Evolutionary conservation across 2,329 filamentous ascomycete genomes (phyloP).

Genomic region (Dichotomopilus funicola): DNA sequence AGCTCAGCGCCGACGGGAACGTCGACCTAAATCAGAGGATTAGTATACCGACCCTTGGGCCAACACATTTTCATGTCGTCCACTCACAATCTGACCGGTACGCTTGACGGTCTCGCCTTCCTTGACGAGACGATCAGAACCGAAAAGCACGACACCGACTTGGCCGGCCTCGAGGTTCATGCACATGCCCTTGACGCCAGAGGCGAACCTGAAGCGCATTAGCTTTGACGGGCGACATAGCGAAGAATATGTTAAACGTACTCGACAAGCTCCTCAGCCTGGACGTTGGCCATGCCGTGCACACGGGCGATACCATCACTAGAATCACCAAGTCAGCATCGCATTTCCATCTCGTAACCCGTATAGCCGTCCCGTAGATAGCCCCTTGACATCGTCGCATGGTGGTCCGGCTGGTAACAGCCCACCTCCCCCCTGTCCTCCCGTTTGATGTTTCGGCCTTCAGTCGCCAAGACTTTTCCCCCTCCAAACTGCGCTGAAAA

Average conservation of each 20-base stretch:
- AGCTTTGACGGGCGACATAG: conserved; percentile 12
- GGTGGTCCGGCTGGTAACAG: no score
- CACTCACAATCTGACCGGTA: conserved; percentile 95
- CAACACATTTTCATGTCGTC: conserved; percentile 1
- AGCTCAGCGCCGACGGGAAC: conserved; percentile 88
- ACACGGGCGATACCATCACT: conserved; percentile 99
- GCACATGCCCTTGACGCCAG: conserved; percentile 99
- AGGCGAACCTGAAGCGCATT: conserved; percentile 70
- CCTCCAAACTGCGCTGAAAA: conserved; percentile 12
- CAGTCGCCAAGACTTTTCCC: conserved; percentile 15
- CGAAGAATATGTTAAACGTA: conserved; percentile 47
- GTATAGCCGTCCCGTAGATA: background rate
- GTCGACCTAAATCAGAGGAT: conserved; percentile 64
- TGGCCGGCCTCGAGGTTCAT: conserved; percentile 99
- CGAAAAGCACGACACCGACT: conserved; percentile 99
- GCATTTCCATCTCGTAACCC: conserved; percentile 25
- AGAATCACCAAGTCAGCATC: conserved; percentile 25
- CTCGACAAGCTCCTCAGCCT: conserved; percentile 99
- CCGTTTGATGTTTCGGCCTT: background rate
- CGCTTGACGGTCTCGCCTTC: conserved; percentile 99
- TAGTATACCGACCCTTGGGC: conserved; percentile 16
- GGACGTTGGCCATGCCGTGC: conserved; percentile 99
- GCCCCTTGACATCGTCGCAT: no score
- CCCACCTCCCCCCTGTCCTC: no score
- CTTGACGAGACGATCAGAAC: conserved; percentile 99